Evolutionary conservation across 805 yeast species (phyloP).

Genomic region (Pichia manshurica): DNA sequence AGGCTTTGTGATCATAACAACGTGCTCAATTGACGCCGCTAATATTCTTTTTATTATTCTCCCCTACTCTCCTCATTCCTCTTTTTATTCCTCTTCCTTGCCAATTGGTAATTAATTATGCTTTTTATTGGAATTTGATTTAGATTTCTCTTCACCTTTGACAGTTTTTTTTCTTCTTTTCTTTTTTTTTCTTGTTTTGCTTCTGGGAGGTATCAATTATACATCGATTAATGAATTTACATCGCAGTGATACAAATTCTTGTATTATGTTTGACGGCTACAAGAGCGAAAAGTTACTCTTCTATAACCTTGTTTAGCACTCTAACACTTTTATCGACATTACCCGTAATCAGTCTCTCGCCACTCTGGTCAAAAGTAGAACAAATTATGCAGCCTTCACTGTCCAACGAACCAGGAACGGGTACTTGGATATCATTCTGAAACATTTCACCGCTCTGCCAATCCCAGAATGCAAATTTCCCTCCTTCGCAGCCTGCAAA

Average conservation of each 20-base stretch:
- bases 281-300: not conserved
- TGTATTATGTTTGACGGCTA: no score
- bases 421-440: slow-evolving; percentile 51
- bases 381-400: slow-evolving; percentile 64
- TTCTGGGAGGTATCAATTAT: not conserved
- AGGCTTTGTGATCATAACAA: slow-evolving; percentile 52
- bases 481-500: slow-evolving; percentile 88
- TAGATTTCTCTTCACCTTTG: not conserved
- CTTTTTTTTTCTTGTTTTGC: not conserved
- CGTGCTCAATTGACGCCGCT: no score
- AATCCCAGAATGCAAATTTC: slow-evolving; percentile 68
- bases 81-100: not conserved
- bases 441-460: slow-evolving; percentile 58
- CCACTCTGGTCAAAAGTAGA: slow-evolving; percentile 78
- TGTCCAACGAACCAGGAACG: slow-evolving; percentile 63
- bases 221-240: no score
- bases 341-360: slow-evolving; percentile 74
- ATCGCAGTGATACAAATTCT: not conserved
- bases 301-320: slow-evolving; percentile 51
- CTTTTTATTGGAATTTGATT: no score
- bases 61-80: no score
- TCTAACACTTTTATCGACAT: slow-evolving; percentile 82
- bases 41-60: no score
- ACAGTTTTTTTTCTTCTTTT: not conserved
- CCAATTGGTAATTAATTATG: not conserved